phyloP scores from a whole-genome alignment of 2,329 filamentous ascomycete genomes.

The Xylariaceae sp. region DNA sequence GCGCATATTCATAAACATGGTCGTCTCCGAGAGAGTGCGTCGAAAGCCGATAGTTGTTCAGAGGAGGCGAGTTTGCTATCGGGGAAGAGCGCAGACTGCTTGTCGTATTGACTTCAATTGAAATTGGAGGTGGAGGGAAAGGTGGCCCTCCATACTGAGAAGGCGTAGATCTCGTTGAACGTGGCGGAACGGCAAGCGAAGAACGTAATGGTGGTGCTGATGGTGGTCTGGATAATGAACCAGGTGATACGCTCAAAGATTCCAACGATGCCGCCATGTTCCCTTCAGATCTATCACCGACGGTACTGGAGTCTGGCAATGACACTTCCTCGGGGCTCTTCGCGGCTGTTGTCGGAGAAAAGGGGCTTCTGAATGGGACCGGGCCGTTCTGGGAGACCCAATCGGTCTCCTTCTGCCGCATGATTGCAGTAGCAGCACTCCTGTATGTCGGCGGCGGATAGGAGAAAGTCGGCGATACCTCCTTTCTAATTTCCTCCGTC shows the following conservation, averaged over 20 bases:
- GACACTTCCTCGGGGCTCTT: constrained; percentile 15
- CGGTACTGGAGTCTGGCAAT: constrained; percentile 2
- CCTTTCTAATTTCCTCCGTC: constrained; percentile 24
- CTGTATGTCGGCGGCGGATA: constrained; percentile 32
- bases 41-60: constrained; percentile 13
- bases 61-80: constrained; percentile 1
- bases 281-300: constrained; percentile 2
- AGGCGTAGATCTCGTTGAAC: constrained; percentile 29
- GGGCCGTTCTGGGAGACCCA: constrained; percentile 27
- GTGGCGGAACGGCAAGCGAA: constrained; percentile 19
- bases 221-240: constrained; percentile 12
- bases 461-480: constrained; percentile 32
- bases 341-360: constrained; percentile 24
- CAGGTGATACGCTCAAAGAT: constrained; percentile 7
- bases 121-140: constrained; percentile 30
- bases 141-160: constrained; percentile 23
- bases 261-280: constrained; percentile 4
- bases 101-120: constrained; percentile 28
- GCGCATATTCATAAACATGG: constrained; percentile 2
- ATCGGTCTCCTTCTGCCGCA: constrained; percentile 29
- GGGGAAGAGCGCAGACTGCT: constrained; percentile 27
- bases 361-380: constrained; percentile 28
- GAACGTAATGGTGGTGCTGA: constrained; percentile 18
- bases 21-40: constrained; percentile 20
- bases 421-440: constrained; percentile 33